phyloP scores from a whole-genome alignment of 202 grass and related monocot genomes.

The Hordeum pubiflorum region DNA sequence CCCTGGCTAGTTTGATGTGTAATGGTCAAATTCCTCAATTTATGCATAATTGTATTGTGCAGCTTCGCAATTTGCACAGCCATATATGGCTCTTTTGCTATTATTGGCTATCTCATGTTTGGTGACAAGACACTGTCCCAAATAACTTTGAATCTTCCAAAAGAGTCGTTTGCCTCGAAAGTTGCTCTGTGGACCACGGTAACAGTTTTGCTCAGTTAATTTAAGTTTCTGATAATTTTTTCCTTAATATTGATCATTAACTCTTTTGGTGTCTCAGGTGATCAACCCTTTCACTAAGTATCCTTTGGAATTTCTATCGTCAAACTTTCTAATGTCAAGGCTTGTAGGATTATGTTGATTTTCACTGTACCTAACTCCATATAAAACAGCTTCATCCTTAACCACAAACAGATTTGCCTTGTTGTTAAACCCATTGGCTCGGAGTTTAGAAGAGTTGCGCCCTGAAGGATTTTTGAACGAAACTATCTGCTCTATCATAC shows the following conservation, averaged over 20 bases:
- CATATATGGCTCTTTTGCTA: conserved; percentile 70
- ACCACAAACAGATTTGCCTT: conserved; percentile 62
- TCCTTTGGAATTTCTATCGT: conserved; percentile 37
- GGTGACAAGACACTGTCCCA: conserved; percentile 74
- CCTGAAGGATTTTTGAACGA: conserved; percentile 46
- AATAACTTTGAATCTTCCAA: conserved; percentile 93
- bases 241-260: background rate
- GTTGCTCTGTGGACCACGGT: conserved; percentile 92
- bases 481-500: conserved; percentile 35
- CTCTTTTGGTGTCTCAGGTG: conserved; percentile 42
- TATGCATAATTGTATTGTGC: conserved; percentile 28
- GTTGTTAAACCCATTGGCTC: conserved; percentile 78
- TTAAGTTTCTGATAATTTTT: background rate
- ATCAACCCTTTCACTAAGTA: conserved; percentile 93
- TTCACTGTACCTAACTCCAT: background rate
- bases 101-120: conserved; percentile 85
- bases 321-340: background rate
- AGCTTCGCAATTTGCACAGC: conserved; percentile 74
- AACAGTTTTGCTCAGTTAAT: background rate
- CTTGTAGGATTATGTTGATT: conserved; percentile 7
- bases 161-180: conserved; percentile 65
- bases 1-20: background rate
- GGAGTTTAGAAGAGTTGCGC: conserved; percentile 82
- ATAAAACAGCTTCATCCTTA: conserved; percentile 41
- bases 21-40: conserved; percentile 1